phyloP scores from a whole-genome alignment of 1,284 basidiomycete species.

The Malassezia obtusa region DNA sequence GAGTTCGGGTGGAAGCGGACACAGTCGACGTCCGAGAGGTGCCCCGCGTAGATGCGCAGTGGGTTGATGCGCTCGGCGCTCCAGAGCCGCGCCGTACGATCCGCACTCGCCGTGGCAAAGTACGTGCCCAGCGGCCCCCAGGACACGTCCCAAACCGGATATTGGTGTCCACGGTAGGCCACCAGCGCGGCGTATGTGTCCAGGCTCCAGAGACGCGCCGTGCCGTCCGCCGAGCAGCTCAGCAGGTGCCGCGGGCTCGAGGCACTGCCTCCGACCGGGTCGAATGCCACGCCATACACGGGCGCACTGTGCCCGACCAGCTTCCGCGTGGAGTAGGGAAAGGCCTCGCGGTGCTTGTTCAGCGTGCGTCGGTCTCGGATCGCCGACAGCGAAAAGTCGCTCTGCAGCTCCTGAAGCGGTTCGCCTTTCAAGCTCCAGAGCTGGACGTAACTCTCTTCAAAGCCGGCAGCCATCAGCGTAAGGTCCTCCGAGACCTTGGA shows the following conservation, averaged over 20 bases:
- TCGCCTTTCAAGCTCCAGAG: conserved; percentile 93
- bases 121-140: conserved; percentile 98
- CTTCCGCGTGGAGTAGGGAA: conserved; percentile 56
- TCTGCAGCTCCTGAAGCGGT: conserved; percentile 65
- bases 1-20: conserved; percentile 95
- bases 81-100: conserved; percentile 91
- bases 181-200: conserved; percentile 89
- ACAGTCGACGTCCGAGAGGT: conserved; percentile 92
- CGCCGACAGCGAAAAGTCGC: conserved; percentile 61
- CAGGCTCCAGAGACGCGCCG: conserved; percentile 83
- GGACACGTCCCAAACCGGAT: conserved; percentile 96
- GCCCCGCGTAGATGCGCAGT: conserved; percentile 85
- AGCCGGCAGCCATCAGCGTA: conserved; percentile 89
- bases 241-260: conserved; percentile 75
- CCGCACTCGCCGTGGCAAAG: conserved; percentile 88
- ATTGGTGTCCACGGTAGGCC: conserved; percentile 88
- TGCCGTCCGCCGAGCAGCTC: conserved; percentile 86
- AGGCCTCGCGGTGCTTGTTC: conserved; percentile 25
- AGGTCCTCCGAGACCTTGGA: conserved; percentile 82
- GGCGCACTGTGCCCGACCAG: conserved; percentile 93
- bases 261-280: conserved; percentile 77
- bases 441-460: conserved; percentile 87
- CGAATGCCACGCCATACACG: conserved; percentile 87
- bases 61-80: conserved; percentile 81
- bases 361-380: conserved; percentile 55